Conservation (phyloP, 306 rosid species). For the Prunus padus region DNA sequence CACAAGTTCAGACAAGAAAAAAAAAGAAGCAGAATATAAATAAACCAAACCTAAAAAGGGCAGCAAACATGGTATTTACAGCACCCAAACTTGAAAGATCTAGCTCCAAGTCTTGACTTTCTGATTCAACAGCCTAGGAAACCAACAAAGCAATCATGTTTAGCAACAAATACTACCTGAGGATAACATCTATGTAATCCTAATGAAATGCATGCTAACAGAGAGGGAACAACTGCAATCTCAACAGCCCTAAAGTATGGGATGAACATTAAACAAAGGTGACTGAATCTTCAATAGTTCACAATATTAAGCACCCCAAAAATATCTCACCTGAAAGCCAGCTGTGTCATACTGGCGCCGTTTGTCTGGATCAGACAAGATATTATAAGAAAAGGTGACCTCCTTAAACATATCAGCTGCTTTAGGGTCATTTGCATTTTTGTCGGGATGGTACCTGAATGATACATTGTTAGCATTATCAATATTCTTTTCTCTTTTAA, state of each 20-base stretch:
- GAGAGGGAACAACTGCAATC: not conserved
- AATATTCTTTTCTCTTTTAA: not conserved
- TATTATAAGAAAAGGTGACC: slow-evolving; percentile 85
- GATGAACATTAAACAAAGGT: slow-evolving; percentile 16
- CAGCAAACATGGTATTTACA: slow-evolving; percentile 99
- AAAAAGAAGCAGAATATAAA: not conserved
- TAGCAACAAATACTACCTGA: slow-evolving; percentile 8
- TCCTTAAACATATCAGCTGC: slow-evolving; percentile 97
- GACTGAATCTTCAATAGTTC: slow-evolving; percentile 21
- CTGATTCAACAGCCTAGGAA: slow-evolving; percentile 85
- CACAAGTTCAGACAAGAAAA: not conserved
- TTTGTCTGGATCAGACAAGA: slow-evolving; percentile 86
- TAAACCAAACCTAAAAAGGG: slow-evolving; percentile 88
- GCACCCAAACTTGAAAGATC: slow-evolving; percentile 99
- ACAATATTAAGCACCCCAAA: slow-evolving; percentile 13
- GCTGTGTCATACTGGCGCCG: slow-evolving; percentile 86
- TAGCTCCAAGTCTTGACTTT: slow-evolving; percentile 90
- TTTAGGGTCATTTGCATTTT: slow-evolving; percentile 96
- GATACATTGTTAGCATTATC: slow-evolving; percentile 16
- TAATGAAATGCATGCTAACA: not conserved
- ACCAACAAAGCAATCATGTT: slow-evolving; percentile 28
- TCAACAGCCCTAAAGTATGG: not conserved
- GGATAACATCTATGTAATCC: slow-evolving; percentile 2
- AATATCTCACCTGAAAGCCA: slow-evolving; percentile 86
- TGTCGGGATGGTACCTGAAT: slow-evolving; percentile 96